Percentiles rank a stretch among this genome's conserved stretches.
Conservation (phyloP, 108 stramenopile species). For the Seminavis robusta region DNA sequence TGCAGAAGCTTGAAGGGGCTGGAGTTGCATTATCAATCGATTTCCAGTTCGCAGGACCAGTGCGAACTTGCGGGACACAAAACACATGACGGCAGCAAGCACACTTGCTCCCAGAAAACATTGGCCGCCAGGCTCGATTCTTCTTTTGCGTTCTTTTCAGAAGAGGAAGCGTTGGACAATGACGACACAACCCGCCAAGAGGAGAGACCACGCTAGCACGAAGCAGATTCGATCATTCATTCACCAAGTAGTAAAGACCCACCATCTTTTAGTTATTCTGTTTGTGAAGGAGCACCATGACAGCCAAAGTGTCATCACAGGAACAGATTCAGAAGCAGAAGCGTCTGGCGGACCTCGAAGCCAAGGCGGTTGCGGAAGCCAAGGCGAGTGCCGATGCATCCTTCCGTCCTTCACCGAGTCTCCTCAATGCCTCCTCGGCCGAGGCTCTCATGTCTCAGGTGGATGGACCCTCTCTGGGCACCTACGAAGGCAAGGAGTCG, state of each 20-base stretch:
- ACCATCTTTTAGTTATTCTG: background rate
- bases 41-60: no score
- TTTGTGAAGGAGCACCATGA: background rate
- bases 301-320: background rate
- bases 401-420: constrained; percentile 57
- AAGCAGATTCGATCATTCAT: background rate
- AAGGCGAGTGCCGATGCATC: constrained; percentile 68
- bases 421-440: constrained; percentile 53
- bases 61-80: no score
- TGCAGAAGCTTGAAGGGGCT: no score
- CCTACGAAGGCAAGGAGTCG: constrained; percentile 42
- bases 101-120: no score
- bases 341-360: constrained; percentile 45
- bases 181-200: no score
- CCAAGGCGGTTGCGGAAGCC: constrained; percentile 78
- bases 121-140: no score
- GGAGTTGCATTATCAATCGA: no score
- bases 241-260: background rate
- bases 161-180: no score
- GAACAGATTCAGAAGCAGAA: background rate
- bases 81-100: no score
- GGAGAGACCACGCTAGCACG: background rate
- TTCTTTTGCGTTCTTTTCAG: no score
- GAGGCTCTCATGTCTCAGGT: constrained; percentile 58
- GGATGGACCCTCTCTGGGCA: constrained; percentile 64